Evolutionary conservation across 2,329 filamentous ascomycete genomes (phyloP).

Genomic region (Trichoderma citrinoviride): DNA sequence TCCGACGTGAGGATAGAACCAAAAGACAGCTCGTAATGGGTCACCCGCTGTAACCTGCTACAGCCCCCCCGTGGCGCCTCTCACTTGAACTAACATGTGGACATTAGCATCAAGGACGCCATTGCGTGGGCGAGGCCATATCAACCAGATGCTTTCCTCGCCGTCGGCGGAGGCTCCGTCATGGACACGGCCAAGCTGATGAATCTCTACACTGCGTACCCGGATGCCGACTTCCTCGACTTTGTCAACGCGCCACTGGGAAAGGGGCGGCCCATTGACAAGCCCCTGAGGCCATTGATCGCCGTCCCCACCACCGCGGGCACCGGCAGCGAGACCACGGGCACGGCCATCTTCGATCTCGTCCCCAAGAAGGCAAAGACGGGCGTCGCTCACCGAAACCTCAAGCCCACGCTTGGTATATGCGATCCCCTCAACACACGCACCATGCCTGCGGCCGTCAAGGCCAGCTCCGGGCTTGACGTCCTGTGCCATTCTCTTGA

Average conservation of each 20-base stretch:
- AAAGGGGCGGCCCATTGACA: constrained; percentile 73
- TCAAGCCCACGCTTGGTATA: constrained; percentile 93
- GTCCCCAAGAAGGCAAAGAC: constrained; percentile 90
- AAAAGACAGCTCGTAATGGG: constrained; percentile 80
- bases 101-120: constrained; percentile 72
- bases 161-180: constrained; percentile 85
- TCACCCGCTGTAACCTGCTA: background rate
- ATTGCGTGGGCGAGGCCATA: constrained; percentile 83
- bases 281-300: constrained; percentile 70
- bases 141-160: constrained; percentile 82
- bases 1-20: constrained; percentile 82
- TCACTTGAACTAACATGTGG: background rate
- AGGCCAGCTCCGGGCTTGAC: constrained; percentile 87
- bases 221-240: constrained; percentile 90
- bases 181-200: constrained; percentile 99
- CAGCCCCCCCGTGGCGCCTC: background rate
- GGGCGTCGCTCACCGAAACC: constrained; percentile 88
- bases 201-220: constrained; percentile 91
- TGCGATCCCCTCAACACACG: constrained; percentile 82
- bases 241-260: constrained; percentile 96
- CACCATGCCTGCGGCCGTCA: constrained; percentile 93
- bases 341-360: constrained; percentile 96
- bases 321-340: constrained; percentile 90
- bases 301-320: constrained; percentile 82
- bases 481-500: constrained; percentile 94